Base-by-base conservation (phyloP, 1,284 basidiomycete species). In the Ceratobasidium sp. region DNA sequence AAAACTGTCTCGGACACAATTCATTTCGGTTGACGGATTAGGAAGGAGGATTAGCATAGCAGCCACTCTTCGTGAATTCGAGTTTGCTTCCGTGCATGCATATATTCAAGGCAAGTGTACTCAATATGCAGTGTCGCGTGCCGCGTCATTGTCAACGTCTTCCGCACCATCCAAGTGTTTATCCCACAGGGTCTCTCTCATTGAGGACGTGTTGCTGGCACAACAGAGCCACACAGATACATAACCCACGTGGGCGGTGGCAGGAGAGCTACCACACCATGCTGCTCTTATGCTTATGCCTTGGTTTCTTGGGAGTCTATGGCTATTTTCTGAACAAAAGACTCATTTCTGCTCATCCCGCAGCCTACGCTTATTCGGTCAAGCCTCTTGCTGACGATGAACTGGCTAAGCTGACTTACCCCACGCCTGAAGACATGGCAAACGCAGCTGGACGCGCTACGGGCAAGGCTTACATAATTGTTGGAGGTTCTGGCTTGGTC, bases 401-500 rank as follows among this genome's bases (percentile, higher is more conserved):
- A 41, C 56, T 71, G 1, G 37, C 68, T 14, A 48, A 71, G 48
- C 24, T 61, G 14, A 48, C 56, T 14, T 43, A 58, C 22, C 68
- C 56, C 14, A 71, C 68, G 14, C 41, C 56, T 61, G 68, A 71
- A 2, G 68, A 71, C 14, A 71, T 71, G 27, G 41, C n/a, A 7
- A 43, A 71, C 11, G 49, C 49, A 3, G 56, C 22, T 14, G 56
- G 56, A 5, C 27, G 41, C 3, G 49, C 64, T 29, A 71, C 68
- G 9, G 56, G 68, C 2, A 71, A 59, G 43, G 54, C 68, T 1
- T 71, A 71, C 22, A 27, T 71, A 19, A 54, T 71, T 1, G 43
- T 71, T 16, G 68, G 68, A 49, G 68, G 68, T 14, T 43, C 68
- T 31, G 68, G 68, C 0, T n/a, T 59, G 24, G 68, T 61, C 19